phyloP scores from a whole-genome alignment of 1,284 basidiomycete species.

The Cutaneotrichosporon arboriforme region DNA sequence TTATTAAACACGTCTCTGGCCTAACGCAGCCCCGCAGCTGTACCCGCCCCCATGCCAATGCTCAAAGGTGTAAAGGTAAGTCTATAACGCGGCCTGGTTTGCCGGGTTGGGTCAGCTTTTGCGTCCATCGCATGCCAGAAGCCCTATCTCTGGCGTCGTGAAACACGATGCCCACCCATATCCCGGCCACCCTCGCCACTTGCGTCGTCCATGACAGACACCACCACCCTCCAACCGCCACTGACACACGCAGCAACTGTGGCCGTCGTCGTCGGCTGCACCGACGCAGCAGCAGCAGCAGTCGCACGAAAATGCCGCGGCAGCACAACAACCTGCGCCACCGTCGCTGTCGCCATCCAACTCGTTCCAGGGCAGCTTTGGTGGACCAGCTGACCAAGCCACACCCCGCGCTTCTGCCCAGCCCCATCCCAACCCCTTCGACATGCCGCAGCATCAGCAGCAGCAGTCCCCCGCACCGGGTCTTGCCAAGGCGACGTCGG shows the following conservation, averaged over 20 bases:
- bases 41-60: constrained; percentile 24
- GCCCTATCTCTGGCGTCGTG: not conserved
- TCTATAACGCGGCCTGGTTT: too few species aligned
- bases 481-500: constrained; percentile 45
- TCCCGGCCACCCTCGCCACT: constrained; percentile 5
- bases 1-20: too few species aligned
- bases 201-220: too few species aligned
- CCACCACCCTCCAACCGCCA: not conserved
- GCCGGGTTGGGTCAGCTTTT: too few species aligned
- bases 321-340: constrained; percentile 6
- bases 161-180: constrained; percentile 1
- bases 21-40: too few species aligned
- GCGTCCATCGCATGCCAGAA: not conserved
- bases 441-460: constrained; percentile 38
- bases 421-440: constrained; percentile 64
- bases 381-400: constrained; percentile 58
- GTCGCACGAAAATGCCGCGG: constrained; percentile 5
- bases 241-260: constrained; percentile 34
- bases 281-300: constrained; percentile 13
- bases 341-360: constrained; percentile 35
- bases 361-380: constrained; percentile 30
- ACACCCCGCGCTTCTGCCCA: constrained; percentile 61
- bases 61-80: constrained; percentile 46
- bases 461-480: constrained; percentile 21
- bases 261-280: constrained; percentile 33